phyloP scores from a whole-genome alignment of 2,329 filamentous ascomycete genomes.

The Penicillium frequentans region DNA sequence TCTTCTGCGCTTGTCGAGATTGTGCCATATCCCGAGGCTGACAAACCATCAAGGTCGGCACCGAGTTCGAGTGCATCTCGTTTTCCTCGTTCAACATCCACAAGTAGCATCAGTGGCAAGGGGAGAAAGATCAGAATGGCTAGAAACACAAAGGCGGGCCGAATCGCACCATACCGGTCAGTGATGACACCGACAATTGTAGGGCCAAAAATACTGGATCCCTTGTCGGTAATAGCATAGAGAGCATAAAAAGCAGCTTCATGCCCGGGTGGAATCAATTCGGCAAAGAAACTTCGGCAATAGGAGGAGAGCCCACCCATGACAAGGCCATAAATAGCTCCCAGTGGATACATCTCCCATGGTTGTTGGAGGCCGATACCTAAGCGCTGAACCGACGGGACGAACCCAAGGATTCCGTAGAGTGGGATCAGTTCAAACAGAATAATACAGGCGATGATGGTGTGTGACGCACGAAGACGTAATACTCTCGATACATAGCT shows the following conservation, averaged over 20 bases:
- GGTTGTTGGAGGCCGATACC: slow-evolving; percentile 87
- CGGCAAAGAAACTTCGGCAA: slow-evolving; percentile 87
- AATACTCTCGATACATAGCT: slow-evolving; percentile 71
- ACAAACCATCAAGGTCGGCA: slow-evolving; percentile 45
- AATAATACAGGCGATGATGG: slow-evolving; percentile 85
- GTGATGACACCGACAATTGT: slow-evolving; percentile 92
- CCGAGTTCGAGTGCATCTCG: slow-evolving; percentile 66
- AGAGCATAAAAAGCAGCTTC: slow-evolving; percentile 96
- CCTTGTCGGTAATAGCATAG: slow-evolving; percentile 97
- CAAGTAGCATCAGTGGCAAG: slow-evolving; percentile 78
- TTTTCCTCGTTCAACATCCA: slow-evolving; percentile 79
- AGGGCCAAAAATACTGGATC: slow-evolving; percentile 88
- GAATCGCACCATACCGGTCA: slow-evolving; percentile 75
- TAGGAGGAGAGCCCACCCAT: slow-evolving; percentile 91
- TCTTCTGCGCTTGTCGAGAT: slow-evolving; percentile 8
- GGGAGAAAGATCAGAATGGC: slow-evolving; percentile 81
- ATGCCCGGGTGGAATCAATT: slow-evolving; percentile 89
- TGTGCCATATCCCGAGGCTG: slow-evolving; percentile 27
- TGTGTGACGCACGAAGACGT: slow-evolving; percentile 74
- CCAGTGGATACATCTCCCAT: slow-evolving; percentile 96
- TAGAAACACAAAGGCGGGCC: slow-evolving; percentile 89
- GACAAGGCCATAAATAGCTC: slow-evolving; percentile 87
- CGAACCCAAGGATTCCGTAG: slow-evolving; percentile 85
- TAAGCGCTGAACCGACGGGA: slow-evolving; percentile 72
- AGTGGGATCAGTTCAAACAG: slow-evolving; percentile 91